Conservation (phyloP, 2,329 filamentous ascomycete species). For the Penicillium concentricum region DNA sequence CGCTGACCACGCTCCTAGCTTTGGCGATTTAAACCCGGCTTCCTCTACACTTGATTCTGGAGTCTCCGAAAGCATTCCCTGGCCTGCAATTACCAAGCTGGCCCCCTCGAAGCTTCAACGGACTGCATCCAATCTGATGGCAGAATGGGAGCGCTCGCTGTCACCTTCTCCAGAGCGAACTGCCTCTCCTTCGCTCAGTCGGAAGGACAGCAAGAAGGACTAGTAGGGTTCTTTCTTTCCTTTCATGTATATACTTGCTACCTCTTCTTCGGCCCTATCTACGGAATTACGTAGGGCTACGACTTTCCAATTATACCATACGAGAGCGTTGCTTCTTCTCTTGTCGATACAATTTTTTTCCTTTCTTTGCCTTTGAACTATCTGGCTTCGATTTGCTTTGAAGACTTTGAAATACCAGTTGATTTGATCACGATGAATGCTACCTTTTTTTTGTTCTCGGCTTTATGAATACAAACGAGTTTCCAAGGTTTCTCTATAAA, state of each 20-base stretch:
- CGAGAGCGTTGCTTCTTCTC: constrained; percentile 28
- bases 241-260: constrained; percentile 22
- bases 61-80: constrained; percentile 52
- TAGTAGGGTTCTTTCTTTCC: constrained; percentile 17
- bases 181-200: constrained; percentile 15
- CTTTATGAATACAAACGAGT: neutral
- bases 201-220: constrained; percentile 35
- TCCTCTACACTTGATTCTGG: constrained; percentile 31
- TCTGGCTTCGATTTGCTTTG: neutral
- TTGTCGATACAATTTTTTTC: constrained; percentile 8
- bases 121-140: constrained; percentile 82
- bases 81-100: constrained; percentile 69
- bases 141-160: constrained; percentile 83
- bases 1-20: constrained; percentile 35
- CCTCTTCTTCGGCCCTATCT: constrained; percentile 18
- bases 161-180: constrained; percentile 49
- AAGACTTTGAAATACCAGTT: constrained; percentile 3
- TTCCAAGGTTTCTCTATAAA: neutral
- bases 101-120: constrained; percentile 74
- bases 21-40: constrained; percentile 37
- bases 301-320: constrained; percentile 28
- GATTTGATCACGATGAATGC: neutral
- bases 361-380: constrained; percentile 5
- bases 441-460: neutral
- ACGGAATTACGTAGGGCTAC: constrained; percentile 35